Conservation (phyloP, 257 asterid genomes). For the Anisodus tanguticus region DNA sequence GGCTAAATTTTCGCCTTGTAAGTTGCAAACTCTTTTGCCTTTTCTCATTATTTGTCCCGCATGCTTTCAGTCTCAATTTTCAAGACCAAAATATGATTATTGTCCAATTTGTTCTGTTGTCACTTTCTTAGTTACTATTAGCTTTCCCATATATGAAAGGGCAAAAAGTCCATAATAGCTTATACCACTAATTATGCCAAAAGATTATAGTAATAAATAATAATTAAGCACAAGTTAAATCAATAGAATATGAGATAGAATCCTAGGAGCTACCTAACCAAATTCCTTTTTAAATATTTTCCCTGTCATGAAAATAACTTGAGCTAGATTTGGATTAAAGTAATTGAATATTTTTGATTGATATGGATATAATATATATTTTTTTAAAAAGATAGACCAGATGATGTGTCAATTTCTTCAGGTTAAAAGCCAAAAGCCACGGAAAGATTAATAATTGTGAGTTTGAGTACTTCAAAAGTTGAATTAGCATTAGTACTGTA, state of each 20-base stretch:
- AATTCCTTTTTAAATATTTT: constrained; percentile 18
- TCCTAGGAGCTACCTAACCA: constrained; percentile 22
- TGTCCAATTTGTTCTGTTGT: constrained; percentile 27
- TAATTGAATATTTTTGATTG: background rate
- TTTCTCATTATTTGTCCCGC: background rate
- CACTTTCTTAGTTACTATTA: constrained; percentile 26
- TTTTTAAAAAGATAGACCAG: background rate
- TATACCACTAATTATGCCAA: constrained; percentile 23
- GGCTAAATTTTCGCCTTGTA: too few species aligned
- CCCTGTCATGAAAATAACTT: constrained; percentile 7
- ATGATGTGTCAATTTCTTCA: constrained; percentile 10
- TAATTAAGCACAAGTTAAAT: constrained; percentile 1
- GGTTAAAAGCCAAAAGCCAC: constrained; percentile 13
- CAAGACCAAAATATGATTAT: constrained; percentile 28
- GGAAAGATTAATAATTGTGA: background rate
- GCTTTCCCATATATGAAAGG: constrained; percentile 16
- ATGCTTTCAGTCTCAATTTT: constrained; percentile 27
- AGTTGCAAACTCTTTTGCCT: too few species aligned
- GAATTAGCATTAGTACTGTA: background rate
- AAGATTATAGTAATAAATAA: background rate
- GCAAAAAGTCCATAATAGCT: background rate
- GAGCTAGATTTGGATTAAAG: background rate
- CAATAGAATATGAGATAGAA: constrained; percentile 7
- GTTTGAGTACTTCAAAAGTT: constrained; percentile 20
- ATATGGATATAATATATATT: background rate